Percentiles rank a stretch among this genome's conserved stretches.
These are phyloP conservation scores for Limnomonas spitsbergensis DNA, from an alignment of 139 green algal species.

Conservation along the genomic window DNA sequence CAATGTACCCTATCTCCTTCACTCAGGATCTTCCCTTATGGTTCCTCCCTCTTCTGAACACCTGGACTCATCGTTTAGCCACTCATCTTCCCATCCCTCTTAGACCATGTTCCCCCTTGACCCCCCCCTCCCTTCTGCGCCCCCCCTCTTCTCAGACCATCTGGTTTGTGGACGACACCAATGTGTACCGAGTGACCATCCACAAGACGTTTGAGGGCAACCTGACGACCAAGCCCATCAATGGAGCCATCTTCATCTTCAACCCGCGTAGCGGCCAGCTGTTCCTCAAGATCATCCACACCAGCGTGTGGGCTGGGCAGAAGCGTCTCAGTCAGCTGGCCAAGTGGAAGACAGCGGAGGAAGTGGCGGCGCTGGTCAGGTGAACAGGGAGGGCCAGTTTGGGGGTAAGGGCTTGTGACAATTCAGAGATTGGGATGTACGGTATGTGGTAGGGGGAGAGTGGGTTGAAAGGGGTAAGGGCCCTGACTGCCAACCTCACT, in stretches of 20 bases:
- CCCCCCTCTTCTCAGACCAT: conserved; percentile 94
- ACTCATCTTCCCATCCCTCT: too few relatives aligned
- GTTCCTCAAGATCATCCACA: conserved; percentile 99
- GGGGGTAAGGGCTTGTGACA: too few relatives aligned
- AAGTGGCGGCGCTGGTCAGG: conserved; percentile 91
- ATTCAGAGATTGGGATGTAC: too few relatives aligned
- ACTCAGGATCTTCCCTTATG: neutral
- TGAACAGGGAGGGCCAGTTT: conserved; percentile 20
- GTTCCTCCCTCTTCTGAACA: neutral
- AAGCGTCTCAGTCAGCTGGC: conserved; percentile 97
- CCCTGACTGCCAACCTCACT: too few relatives aligned
- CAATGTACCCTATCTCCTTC: too few relatives aligned
- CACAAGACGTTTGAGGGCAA: conserved; percentile 99
- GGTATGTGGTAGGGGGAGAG: too few relatives aligned
- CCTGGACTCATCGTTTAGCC: neutral
- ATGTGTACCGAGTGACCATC: conserved; percentile 99
- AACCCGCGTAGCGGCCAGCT: conserved; percentile 97
- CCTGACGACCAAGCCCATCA: conserved; percentile 97
- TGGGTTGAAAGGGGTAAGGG: too few relatives aligned
- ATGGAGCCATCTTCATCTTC: conserved; percentile 99
- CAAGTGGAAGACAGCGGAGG: conserved; percentile 99
- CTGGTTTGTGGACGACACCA: conserved; percentile 99
- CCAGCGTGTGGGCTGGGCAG: conserved; percentile 97
- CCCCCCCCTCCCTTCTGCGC: too few relatives aligned
- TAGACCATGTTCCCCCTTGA: too few relatives aligned